phyloP scores from a whole-genome alignment of 108 stramenopile genomes.

The Stephanodiscus minutulus region DNA sequence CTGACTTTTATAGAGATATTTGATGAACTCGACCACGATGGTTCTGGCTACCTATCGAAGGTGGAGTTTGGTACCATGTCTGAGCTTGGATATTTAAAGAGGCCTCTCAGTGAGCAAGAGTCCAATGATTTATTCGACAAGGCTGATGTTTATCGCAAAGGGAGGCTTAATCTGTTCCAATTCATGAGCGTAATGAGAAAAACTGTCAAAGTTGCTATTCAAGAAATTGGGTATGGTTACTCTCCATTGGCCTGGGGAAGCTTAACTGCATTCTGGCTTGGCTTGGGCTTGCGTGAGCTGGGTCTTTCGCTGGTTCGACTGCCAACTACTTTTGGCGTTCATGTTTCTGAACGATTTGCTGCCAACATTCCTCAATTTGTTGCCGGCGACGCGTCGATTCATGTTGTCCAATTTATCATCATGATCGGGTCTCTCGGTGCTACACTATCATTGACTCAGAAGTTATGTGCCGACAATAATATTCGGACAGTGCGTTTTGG shows the following conservation, averaged over 20 bases:
- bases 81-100: slow-evolving; percentile 34
- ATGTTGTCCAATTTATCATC: slow-evolving; percentile 19
- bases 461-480: slow-evolving; percentile 50
- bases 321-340: slow-evolving; percentile 33
- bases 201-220: slow-evolving; percentile 44
- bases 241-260: slow-evolving; percentile 47
- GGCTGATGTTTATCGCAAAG: slow-evolving; percentile 28
- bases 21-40: slow-evolving; percentile 34
- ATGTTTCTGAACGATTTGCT: slow-evolving; percentile 7
- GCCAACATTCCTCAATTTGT: slow-evolving; percentile 25
- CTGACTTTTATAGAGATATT: slow-evolving; percentile 51
- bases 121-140: slow-evolving; percentile 23
- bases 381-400: slow-evolving; percentile 15
- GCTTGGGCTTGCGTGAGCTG: slow-evolving; percentile 48
- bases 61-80: slow-evolving; percentile 42
- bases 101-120: slow-evolving; percentile 30
- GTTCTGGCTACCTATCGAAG: slow-evolving; percentile 32
- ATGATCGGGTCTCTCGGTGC: slow-evolving; percentile 19
- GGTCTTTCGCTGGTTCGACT: slow-evolving; percentile 39
- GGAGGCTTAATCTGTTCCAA: slow-evolving; percentile 44
- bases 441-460: slow-evolving; percentile 42
- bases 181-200: slow-evolving; percentile 50
- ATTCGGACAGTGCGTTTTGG: slow-evolving; percentile 40
- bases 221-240: slow-evolving; percentile 55
- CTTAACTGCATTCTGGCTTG: slow-evolving; percentile 52